Evolutionary conservation across 805 yeast species (phyloP), one percentile per base, ranked within the genome.

Genomic region (Jamesozyma jinghongensis): DNA sequence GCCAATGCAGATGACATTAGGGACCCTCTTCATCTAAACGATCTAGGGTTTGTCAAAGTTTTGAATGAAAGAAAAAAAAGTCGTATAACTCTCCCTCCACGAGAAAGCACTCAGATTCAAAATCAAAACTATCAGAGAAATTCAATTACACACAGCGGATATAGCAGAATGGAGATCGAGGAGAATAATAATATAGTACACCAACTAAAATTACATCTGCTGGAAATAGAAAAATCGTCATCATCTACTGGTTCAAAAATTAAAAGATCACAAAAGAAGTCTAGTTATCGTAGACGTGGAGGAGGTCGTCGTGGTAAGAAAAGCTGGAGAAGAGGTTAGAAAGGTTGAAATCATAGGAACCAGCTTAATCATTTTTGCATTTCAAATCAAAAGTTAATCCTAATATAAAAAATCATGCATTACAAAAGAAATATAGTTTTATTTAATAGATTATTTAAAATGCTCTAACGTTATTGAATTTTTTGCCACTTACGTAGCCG

Each of bases 401-500:
- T n/a, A n/a, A 25, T 8, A 25, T 25, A 25, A 25, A 8, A 25
- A 25, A 25, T 8, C 11, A 36, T 12, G 26, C n/a, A 11, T 34
- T 32, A 19, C 26, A 10, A 10, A 22, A 22, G 10, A 22, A 6
- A 7, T 7, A 6, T 22, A 22, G 6, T 6, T 22, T 7, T 22
- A 22, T 22, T 7, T 7, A 30, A 14, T 20, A 36, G 19, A 37
- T 36, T 28, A 28, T 13, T 19, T 32, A 25, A 28, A 19, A 42
- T 3, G 48, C 47, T 32, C 49, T 60, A 11, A 65, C 62, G 35
- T 60, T 64, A 38, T 65, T 66, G 37, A 65, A 55, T 3, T 56
- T 61, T 34, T 63, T 66, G 11, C 67, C 66, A 35, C 61, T 49
- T 3, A 63, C 63, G 25, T 44, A 75, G 3, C 94, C 95, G 48